Percentiles rank a stretch among this genome's conserved stretches.
phyloP scores from a whole-genome alignment of 257 asterid genomes.

The Solanum dulcamara region DNA sequence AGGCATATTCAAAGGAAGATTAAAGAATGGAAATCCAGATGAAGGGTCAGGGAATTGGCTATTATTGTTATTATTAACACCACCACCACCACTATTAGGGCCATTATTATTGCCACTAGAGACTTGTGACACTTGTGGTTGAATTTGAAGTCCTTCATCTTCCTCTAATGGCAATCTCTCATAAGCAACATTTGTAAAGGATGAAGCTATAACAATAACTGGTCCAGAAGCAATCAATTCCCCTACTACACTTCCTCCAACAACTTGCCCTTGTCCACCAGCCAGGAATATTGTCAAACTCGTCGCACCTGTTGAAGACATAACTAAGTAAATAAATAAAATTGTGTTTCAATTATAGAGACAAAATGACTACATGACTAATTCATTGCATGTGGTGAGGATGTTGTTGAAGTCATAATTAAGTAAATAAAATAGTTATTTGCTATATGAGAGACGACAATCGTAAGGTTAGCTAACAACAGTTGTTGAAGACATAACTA shows the following conservation, averaged over 20 bases:
- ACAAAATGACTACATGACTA: neutral
- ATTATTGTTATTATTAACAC: neutral
- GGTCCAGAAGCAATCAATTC: constrained; percentile 5
- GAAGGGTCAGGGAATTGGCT: constrained; percentile 6
- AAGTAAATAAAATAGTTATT: neutral
- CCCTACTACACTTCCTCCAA: constrained; percentile 7
- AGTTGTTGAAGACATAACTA: neutral
- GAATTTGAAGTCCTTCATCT: neutral
- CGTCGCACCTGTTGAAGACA: neutral
- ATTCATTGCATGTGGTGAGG: neutral
- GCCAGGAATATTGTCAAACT: neutral
- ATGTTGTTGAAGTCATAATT: neutral
- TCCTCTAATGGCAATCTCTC: constrained; percentile 10
- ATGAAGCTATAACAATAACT: constrained; percentile 4
- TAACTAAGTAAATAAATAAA: neutral
- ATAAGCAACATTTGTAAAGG: constrained; percentile 8
- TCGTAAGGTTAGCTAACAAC: neutral
- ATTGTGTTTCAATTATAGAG: too few species aligned
- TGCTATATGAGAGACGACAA: neutral
- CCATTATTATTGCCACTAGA: neutral
- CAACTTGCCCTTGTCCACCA: constrained; percentile 10
- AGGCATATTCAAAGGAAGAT: constrained; percentile 8
- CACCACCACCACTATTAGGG: neutral
- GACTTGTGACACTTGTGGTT: neutral
- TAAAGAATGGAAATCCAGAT: constrained; percentile 7